Conservation (phyloP, 2,329 filamentous ascomycete species). For the Trichophyton schoenleinii region DNA sequence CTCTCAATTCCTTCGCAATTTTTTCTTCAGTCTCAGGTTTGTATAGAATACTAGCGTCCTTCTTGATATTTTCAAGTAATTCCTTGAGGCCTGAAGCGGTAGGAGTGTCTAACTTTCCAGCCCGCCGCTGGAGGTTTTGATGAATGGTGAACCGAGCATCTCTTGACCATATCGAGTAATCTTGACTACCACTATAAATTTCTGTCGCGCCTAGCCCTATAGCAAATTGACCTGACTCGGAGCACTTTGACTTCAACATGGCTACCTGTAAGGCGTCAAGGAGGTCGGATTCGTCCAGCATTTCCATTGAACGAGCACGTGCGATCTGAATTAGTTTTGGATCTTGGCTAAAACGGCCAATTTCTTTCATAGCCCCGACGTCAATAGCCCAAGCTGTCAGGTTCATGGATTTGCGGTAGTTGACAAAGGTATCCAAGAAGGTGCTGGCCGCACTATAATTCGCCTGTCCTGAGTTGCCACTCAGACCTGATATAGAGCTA, state of each 20-base stretch:
- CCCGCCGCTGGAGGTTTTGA: background rate
- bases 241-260: background rate
- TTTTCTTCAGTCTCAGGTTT: background rate
- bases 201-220: background rate
- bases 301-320: constrained; percentile 10
- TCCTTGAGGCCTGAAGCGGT: background rate
- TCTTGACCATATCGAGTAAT: background rate
- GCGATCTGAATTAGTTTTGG: background rate
- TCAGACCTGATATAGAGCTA: constrained; percentile 4
- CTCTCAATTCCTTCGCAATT: constrained; percentile 11
- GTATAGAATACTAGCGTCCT: background rate
- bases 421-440: constrained; percentile 10
- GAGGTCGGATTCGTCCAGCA: background rate
- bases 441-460: constrained; percentile 10
- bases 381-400: background rate
- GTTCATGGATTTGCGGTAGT: constrained; percentile 11
- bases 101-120: background rate
- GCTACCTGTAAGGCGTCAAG: constrained; percentile 1
- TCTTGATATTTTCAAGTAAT: background rate
- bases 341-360: constrained; percentile 2
- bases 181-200: background rate
- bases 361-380: background rate
- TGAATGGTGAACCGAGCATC: background rate
- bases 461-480: constrained; percentile 6
- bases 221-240: background rate